These are phyloP conservation scores for Globisporangium cederbergense DNA, from an alignment of 352 stramenopile species.

Conservation along the genomic window DNA sequence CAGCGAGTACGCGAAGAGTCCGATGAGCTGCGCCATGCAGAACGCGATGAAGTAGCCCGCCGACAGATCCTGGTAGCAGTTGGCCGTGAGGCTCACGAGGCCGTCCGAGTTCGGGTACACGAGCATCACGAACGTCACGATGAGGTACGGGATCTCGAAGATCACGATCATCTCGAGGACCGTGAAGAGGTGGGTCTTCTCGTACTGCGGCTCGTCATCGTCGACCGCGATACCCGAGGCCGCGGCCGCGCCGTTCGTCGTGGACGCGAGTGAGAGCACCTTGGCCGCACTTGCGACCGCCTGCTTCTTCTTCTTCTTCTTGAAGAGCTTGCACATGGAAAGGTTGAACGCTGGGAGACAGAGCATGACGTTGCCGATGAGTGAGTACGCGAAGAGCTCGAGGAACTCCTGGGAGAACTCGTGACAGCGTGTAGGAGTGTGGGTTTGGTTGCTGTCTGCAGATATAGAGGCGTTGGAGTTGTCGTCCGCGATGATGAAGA, in stretches of 20 bases:
- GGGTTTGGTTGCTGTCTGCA: not conserved
- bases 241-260: constrained; percentile 25
- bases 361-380: constrained; percentile 58
- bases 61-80: constrained; percentile 33
- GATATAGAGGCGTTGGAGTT: not conserved
- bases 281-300: not conserved
- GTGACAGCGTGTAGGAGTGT: constrained; percentile 25
- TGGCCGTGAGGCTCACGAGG: constrained; percentile 28
- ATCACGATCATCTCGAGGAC: constrained; percentile 77
- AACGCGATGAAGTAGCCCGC: constrained; percentile 31
- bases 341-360: constrained; percentile 69
- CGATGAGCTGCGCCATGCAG: constrained; percentile 46
- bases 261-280: constrained; percentile 26
- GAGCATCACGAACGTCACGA: constrained; percentile 51
- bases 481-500: constrained; percentile 27
- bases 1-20: constrained; percentile 51
- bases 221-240: constrained; percentile 32
- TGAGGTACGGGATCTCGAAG: constrained; percentile 66
- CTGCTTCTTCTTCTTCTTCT: constrained; percentile 20
- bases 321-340: constrained; percentile 50
- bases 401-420: constrained; percentile 59
- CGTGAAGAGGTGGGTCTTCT: constrained; percentile 74
- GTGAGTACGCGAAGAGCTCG: constrained; percentile 61
- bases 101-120: constrained; percentile 34
- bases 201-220: constrained; percentile 46